These are phyloP conservation scores for Clarireedia sp. DNA, from an alignment of 2,329 filamentous ascomycete species.

Conservation along the genomic window DNA sequence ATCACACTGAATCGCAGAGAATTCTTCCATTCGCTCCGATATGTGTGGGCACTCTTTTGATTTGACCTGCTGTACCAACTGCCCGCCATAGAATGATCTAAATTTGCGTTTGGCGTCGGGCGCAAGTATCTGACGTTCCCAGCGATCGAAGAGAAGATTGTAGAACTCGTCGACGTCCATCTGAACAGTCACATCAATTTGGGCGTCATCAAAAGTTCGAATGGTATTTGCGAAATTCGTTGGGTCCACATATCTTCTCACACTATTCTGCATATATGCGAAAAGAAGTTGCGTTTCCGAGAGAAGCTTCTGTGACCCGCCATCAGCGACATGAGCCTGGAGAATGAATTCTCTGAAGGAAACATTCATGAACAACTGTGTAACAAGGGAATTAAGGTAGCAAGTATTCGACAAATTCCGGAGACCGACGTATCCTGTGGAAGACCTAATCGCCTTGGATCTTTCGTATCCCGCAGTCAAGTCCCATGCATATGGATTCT, in stretches of 20 bases:
- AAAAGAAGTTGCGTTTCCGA: constrained; percentile 75
- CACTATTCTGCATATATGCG: constrained; percentile 75
- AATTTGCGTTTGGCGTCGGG: constrained; percentile 63
- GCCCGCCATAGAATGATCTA: constrained; percentile 80
- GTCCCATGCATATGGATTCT: constrained; percentile 50
- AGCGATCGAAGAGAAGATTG: constrained; percentile 83
- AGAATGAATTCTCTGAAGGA: constrained; percentile 82
- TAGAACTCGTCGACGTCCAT: constrained; percentile 99
- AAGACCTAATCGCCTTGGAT: constrained; percentile 59
- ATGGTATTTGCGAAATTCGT: constrained; percentile 65
- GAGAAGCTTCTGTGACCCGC: constrained; percentile 58
- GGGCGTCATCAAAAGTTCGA: constrained; percentile 70
- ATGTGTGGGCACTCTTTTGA: constrained; percentile 92
- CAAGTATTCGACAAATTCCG: constrained; percentile 91
- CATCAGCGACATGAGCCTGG: constrained; percentile 45
- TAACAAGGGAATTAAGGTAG: constrained; percentile 90
- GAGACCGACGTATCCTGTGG: constrained; percentile 81
- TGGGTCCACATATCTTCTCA: constrained; percentile 66
- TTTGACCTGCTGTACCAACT: constrained; percentile 88
- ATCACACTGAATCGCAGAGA: constrained; percentile 91
- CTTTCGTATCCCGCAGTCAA: constrained; percentile 56
- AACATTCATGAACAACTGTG: constrained; percentile 93
- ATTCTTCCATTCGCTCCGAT: constrained; percentile 81
- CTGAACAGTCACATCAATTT: constrained; percentile 80
- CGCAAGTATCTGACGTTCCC: constrained; percentile 71